Percentiles rank a stretch among this genome's conserved stretches.
Evolutionary conservation across 2,329 filamentous ascomycete species (phyloP).

Genomic region (Raffaelea arxii): DNA sequence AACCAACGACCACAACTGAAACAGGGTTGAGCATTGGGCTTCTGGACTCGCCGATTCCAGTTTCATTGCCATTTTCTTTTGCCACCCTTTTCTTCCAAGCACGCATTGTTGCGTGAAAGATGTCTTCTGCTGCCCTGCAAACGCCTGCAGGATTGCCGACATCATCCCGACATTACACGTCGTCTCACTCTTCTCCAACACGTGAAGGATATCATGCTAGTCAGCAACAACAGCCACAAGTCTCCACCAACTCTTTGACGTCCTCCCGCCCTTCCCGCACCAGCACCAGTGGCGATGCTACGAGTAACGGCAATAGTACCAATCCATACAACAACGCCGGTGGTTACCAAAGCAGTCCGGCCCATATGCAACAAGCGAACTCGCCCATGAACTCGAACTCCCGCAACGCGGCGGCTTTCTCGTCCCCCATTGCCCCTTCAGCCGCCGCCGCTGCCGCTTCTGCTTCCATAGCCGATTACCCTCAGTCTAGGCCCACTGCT

Average conservation of each 20-base stretch:
- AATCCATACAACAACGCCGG: conserved; percentile 28
- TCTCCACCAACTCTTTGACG: conserved; percentile 33
- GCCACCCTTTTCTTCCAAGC: neutral
- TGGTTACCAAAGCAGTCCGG: conserved; percentile 17
- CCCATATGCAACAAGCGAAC: conserved; percentile 20
- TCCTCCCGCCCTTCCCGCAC: conserved; percentile 45
- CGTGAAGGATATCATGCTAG: conserved; percentile 48
- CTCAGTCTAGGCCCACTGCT: conserved; percentile 20
- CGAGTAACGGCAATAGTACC: conserved; percentile 14
- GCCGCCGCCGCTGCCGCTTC: conserved; percentile 20
- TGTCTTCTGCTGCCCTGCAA: conserved; percentile 57
- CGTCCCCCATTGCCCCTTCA: conserved; percentile 28
- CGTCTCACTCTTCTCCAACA: conserved; percentile 40
- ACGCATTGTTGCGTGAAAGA: conserved; percentile 24
- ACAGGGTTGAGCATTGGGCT: too few species aligned
- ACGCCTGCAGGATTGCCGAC: conserved; percentile 37
- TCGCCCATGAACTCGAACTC: conserved; percentile 39
- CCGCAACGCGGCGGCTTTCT: conserved; percentile 32
- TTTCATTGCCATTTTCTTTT: too few species aligned
- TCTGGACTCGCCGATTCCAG: too few species aligned
- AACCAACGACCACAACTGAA: too few species aligned
- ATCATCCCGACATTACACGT: conserved; percentile 41
- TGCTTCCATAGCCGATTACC: conserved; percentile 24
- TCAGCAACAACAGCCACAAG: conserved; percentile 26
- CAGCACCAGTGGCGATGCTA: conserved; percentile 40